Evolutionary conservation across 73 alveolate genomes (phyloP).

Genomic region (Tetrahymena thermophila): DNA sequence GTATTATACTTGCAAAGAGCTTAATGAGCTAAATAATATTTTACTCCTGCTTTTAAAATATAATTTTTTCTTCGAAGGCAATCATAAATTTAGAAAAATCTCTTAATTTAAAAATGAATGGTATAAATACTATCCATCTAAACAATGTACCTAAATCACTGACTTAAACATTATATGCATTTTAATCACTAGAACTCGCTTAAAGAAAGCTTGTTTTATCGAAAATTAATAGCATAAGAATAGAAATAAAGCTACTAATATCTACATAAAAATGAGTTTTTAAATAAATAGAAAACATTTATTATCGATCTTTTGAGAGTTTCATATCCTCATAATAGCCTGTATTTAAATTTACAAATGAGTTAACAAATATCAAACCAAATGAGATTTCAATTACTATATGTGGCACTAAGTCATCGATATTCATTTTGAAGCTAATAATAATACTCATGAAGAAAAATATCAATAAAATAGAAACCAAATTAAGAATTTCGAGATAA

Average conservation of each 20-base stretch:
- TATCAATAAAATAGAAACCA: not conserved
- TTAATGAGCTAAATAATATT: not conserved
- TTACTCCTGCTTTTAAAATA: not conserved
- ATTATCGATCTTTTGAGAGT: not conserved
- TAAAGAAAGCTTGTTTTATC: not conserved
- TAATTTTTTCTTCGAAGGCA: not conserved
- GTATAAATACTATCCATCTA: not conserved
- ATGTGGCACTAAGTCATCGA: not conserved
- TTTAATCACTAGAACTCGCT: not conserved
- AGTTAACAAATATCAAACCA: not conserved
- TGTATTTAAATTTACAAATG: not conserved
- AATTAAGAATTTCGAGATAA: not conserved
- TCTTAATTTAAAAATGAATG: not conserved
- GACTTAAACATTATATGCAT: not conserved
- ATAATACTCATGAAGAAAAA: not conserved
- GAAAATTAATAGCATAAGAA: not conserved
- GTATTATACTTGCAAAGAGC: not conserved
- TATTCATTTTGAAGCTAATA: not conserved
- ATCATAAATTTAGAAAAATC: not conserved
- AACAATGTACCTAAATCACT: not conserved
- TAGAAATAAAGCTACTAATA: not conserved
- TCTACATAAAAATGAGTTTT: not conserved
- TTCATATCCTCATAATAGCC: not conserved
- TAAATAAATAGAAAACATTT: not conserved
- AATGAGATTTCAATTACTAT: not conserved